Evolutionary conservation across 257 asterid species (phyloP).

Genomic region (Nicotiana tabacum): DNA sequence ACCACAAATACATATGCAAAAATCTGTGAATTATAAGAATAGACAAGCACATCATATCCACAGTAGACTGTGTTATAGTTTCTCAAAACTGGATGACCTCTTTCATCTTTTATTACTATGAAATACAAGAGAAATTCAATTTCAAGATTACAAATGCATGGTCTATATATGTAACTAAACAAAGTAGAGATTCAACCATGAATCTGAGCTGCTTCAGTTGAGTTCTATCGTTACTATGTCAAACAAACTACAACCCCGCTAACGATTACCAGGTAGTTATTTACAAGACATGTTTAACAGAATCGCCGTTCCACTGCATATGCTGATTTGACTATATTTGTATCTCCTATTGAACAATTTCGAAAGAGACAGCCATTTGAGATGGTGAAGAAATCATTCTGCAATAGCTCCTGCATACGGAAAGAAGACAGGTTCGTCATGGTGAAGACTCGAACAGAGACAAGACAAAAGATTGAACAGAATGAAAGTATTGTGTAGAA

Average conservation of each 20-base stretch:
- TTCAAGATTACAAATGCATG: background rate
- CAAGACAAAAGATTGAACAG: background rate
- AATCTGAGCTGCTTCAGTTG: background rate
- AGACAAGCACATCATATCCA: background rate
- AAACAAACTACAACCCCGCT: conserved; percentile 2
- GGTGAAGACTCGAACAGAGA: background rate
- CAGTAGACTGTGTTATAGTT: background rate
- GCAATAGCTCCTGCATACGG: conserved; percentile 11
- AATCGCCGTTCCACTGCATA: background rate
- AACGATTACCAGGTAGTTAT: background rate
- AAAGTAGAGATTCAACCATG: conserved; percentile 2
- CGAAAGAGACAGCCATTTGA: background rate
- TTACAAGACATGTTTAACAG: background rate
- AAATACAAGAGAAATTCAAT: background rate
- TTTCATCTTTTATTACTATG: background rate
- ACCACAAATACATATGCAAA: background rate
- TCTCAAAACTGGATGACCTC: background rate
- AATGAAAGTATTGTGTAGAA: background rate
- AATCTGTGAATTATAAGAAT: background rate
- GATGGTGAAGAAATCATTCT: conserved; percentile 5
- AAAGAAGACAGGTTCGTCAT: background rate
- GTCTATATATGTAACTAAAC: background rate
- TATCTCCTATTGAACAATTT: background rate
- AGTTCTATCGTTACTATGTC: background rate
- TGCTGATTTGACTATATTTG: background rate